These are phyloP conservation scores for Phylloporus arenicola DNA, from an alignment of 768 basidiomycete species.

Conservation along the genomic window DNA sequence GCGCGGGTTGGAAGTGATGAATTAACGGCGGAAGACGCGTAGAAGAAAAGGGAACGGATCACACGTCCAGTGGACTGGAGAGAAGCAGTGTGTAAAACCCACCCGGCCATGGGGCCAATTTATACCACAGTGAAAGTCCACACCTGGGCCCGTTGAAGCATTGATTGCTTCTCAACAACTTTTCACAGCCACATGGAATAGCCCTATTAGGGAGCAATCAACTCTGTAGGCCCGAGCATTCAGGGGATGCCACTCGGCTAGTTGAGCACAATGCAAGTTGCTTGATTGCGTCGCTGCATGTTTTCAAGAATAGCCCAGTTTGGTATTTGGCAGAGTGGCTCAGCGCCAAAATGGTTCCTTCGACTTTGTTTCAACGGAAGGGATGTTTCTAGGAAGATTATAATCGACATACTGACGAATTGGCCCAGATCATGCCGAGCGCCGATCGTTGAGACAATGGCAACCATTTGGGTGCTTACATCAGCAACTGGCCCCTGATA, in stretches of 20 bases:
- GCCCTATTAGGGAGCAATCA: conserved; percentile 21
- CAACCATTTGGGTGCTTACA: not conserved
- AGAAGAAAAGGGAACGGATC: not conserved
- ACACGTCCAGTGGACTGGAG: not conserved
- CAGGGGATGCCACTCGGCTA: conserved; percentile 22
- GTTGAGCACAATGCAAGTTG: conserved; percentile 2
- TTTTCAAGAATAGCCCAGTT: conserved; percentile 5
- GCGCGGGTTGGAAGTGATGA: not conserved
- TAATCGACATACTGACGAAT: too few relatives aligned
- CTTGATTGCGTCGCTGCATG: conserved; percentile 22
- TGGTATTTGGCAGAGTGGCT: not conserved
- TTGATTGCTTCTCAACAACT: conserved; percentile 24
- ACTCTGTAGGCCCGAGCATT: conserved; percentile 7
- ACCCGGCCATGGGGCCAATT: conserved; percentile 11
- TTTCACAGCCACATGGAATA: conserved; percentile 16
- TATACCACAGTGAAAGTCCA: conserved; percentile 10
- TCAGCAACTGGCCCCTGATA: not conserved
- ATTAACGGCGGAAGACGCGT: not conserved
- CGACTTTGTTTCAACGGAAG: not conserved
- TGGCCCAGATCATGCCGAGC: too few relatives aligned
- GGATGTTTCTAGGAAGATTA: not conserved
- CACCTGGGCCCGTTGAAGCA: conserved; percentile 9
- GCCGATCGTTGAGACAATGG: not conserved
- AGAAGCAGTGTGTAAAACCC: conserved; percentile 1
- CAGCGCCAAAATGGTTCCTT: not conserved